Base-by-base conservation (phyloP, 192 early-diverging fungal species). In the Podila horticola region DNA sequence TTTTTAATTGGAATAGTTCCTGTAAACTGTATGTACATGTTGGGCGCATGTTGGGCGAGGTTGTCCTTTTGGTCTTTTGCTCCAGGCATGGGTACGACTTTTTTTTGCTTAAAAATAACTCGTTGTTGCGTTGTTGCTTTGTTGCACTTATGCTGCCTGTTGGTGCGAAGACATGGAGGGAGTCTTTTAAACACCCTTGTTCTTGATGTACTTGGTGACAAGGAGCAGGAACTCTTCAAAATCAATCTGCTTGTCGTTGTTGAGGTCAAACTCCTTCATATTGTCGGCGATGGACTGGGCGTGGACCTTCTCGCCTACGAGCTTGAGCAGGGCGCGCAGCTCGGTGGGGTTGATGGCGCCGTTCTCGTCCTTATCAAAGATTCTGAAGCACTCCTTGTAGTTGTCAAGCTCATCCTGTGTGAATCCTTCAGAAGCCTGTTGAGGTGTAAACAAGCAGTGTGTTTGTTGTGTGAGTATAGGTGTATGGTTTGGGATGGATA, bases 171-270 rank as follows among this genome's bases (percentile, higher is more conserved):
- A 6, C 12, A 41, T 8, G 38, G 12, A 41, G 10, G 38, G 15
- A 17, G 12, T 55, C 17, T 0, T 22, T 36, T 41, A 22, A 36
- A 63, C 62, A 15, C 34, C 30, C 48, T 61, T 76, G 74, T 76
- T 76, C 29, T 66, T 69, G 62, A 63, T 62, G 22, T 71, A 22
- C 55, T 64, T 71, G 49, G 22, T 58, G 15, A 38, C 69, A 24
- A 79, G 24, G 7, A 26, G 34, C 17, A 79, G 19, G 41, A 79
- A 79, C 69, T 79, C 75, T 0, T 71, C 36, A 49, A 79, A 79
- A 58, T 79, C 77, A 20, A 81, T 81, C 12, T 69, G 62, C 22
- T 69, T 13, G 50, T 81, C 71, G 17, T 68, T 63, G 66, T 81
- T 73, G 66, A 71, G 69, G 48, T 81, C 77, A 51, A 66, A 81